Base-by-base conservation (phyloP, 202 grass and related monocot species). In the Digitaria exilis region DNA sequence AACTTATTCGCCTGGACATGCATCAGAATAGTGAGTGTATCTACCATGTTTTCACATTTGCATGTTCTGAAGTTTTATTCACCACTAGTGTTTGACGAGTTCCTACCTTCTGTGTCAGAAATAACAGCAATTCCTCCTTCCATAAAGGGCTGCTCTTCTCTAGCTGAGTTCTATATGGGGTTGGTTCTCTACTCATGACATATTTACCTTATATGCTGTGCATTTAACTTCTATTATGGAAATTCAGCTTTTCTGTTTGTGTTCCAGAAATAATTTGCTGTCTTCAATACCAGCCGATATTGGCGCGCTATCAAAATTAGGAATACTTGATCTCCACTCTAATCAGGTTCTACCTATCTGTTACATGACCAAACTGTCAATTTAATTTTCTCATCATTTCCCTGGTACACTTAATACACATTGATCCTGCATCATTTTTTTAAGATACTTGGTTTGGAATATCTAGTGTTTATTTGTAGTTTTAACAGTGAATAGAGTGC, bases 151-250 rank as follows among this genome's bases (percentile, higher is more conserved):
- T 97, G 88, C 76, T 86, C 88, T 91, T 97, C 90, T 48, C 87
- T 97, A 88, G 88, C 90, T 2, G 95, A 97, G 82, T 76, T 97
- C 30, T 97, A 93, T 77, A 81, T 97, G 80, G 95, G 95, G 95
- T 97, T 78, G 57, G 90, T 92, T n/a, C 46, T 81, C 28, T 87
- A 48, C 82, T 84, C 24, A 32, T 29, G 62, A 31, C 55, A 82
- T 84, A 41, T 49, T 54, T 82, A 69, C 12, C 51, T 57, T 84
- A 84, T 68, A 42, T 83, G 22, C 46, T 31, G 8, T 73, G 72
- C 65, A 49, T 66, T 39, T 70, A 43, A 59, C 82, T 82, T 49
- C 62, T 41, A 70, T 89, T 46, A 75, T 57, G 29, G 74, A 83
- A 52, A 43, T 79, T 91, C 35, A 80, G 12, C 14, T 41, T 76